Evolutionary conservation across 106 monocot genomes (phyloP), one percentile per base, ranked within the genome.

Genomic region (Platanthera guangdongensis): DNA sequence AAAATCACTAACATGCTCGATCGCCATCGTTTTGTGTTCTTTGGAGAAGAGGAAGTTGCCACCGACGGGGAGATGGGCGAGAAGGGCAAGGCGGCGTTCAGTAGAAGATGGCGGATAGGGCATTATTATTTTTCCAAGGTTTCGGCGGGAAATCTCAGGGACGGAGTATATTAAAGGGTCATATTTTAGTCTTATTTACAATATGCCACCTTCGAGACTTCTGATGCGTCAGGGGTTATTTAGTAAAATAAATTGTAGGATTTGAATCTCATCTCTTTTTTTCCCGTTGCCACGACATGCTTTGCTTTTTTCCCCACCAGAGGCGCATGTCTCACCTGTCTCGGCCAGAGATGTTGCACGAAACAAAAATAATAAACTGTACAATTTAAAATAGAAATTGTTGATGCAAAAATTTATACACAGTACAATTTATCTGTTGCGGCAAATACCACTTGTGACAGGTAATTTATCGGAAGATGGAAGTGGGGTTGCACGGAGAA

Each of bases 131-230:
- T 53, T 14, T 25, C 25, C 14, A 4, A 4, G 53, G 70, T 70
- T 70, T 70, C 16, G 70, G 70, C 70, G 70, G 70, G 70, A 70
- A 70, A 70, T 47, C 46, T 13, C 15, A 8, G 10, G 2, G 47
- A 14, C 47, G 9, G 47, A 7, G 3, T 48, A 70, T 5, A 1
- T 48, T 7, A 70, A 70, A 70, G 70, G 70, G 47, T 6, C 3
- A 7, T n/a, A 70, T 1, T 15, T 15, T 70, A 7, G 1, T 5
- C 7, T 16, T 47, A 70, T 70, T 47, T 70, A 70, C 70, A 10
- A 47, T 25, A 3, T 3, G 16, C 65, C 32, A 9, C 9, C 11
- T 5, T 0, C 2, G 28, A 13, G 4, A 0, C 10, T 30, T 10
- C 11, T 0, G 7, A 0, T 9, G 30, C 18, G 65, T 30, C 0